A percentile compares a stretch with the other conserved stretches of the same genome.
Evolutionary conservation across 2,329 filamentous ascomycete species (phyloP).

Genomic region (Aspergillus sp.): DNA sequence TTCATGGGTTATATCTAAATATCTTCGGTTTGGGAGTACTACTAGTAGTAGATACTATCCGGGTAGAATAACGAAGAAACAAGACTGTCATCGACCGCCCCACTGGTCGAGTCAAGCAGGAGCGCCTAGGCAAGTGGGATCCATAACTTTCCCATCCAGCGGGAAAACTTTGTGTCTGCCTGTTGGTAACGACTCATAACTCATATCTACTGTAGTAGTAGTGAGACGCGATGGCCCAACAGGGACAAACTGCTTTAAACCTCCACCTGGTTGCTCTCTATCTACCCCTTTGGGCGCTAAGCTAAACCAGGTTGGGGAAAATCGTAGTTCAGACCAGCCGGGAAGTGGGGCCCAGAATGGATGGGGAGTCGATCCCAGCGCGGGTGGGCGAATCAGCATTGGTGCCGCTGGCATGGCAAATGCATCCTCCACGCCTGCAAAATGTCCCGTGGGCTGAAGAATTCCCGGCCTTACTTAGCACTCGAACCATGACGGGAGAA

Average conservation of each 20-base stretch:
- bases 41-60: neutral
- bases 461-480: conserved; percentile 8
- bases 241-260: no score
- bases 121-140: conserved; percentile 2
- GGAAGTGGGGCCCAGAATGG: conserved; percentile 21
- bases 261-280: no score
- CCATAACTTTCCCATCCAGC: conserved; percentile 7
- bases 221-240: no score
- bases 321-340: conserved; percentile 18
- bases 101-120: conserved; percentile 5
- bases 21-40: neutral
- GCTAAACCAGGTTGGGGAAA: neutral
- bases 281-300: neutral
- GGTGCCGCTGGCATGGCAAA: conserved; percentile 14
- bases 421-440: conserved; percentile 16
- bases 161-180: conserved; percentile 10
- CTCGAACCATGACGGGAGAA: conserved; percentile 11
- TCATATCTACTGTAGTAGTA: no score
- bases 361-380: conserved; percentile 15
- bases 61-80: neutral
- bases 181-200: neutral
- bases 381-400: conserved; percentile 11
- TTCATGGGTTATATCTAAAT: neutral
- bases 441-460: conserved; percentile 21
- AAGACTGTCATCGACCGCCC: conserved; percentile 12